Conservation (phyloP, 306 rosid genomes). For the Hippophae gyantsensis region DNA sequence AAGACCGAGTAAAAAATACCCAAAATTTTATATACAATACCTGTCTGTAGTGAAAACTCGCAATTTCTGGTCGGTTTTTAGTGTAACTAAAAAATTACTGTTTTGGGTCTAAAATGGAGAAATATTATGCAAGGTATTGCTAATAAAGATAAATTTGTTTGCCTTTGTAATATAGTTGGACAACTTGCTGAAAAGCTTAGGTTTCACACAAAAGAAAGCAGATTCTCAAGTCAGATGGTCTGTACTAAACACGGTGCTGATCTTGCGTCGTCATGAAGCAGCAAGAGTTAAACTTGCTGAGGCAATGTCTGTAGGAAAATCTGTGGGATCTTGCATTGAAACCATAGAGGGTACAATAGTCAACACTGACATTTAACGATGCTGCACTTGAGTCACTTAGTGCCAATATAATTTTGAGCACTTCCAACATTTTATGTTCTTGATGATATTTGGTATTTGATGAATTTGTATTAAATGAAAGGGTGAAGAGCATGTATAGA, state of each 20-base stretch:
- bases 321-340: conserved; percentile 72
- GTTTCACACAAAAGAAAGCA: conserved; percentile 85
- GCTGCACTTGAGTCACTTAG: neutral
- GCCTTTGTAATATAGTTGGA: conserved; percentile 39
- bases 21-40: too few relatives aligned
- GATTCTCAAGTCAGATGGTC: conserved; percentile 97
- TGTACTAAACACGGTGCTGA: conserved; percentile 51
- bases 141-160: too few relatives aligned
- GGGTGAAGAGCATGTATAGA: neutral
- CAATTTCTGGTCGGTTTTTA: too few relatives aligned
- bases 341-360: conserved; percentile 54
- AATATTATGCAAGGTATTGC: too few relatives aligned
- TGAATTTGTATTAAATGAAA: neutral
- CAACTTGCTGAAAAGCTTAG: conserved; percentile 47
- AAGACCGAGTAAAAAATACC: too few relatives aligned
- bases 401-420: neutral
- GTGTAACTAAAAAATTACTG: too few relatives aligned
- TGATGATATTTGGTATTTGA: neutral
- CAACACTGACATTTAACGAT: conserved; percentile 35
- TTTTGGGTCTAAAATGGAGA: too few relatives aligned
- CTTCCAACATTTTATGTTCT: neutral
- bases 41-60: too few relatives aligned
- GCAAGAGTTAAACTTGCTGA: conserved; percentile 68
- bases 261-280: conserved; percentile 69
- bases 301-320: conserved; percentile 60